Conservation (phyloP, 352 stramenopile genomes). For the Bremia lactucae region DNA sequence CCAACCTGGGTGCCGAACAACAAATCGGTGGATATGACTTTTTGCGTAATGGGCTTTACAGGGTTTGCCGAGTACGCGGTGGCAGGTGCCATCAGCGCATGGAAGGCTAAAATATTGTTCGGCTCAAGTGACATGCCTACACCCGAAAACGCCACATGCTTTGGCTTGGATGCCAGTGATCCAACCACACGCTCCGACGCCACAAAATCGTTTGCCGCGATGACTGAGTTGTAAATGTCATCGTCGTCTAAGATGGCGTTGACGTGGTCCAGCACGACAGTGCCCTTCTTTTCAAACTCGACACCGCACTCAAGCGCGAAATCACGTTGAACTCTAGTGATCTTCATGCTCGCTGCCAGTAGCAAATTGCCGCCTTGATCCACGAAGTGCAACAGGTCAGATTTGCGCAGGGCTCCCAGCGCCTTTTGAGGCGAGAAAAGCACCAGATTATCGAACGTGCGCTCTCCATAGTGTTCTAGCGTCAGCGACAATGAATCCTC, state of each 20-base stretch:
- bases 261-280: constrained; percentile 83
- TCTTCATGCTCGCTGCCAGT: constrained; percentile 48
- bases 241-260: constrained; percentile 35
- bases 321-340: constrained; percentile 75
- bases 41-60: constrained; percentile 57
- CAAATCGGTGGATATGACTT: constrained; percentile 49
- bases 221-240: constrained; percentile 73
- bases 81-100: constrained; percentile 58
- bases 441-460: constrained; percentile 84
- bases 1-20: constrained; percentile 69
- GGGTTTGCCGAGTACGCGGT: constrained; percentile 79
- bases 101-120: constrained; percentile 77
- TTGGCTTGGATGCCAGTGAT: constrained; percentile 37
- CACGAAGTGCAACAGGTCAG: constrained; percentile 75
- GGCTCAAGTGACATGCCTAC: constrained; percentile 76
- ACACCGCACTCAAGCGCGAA: constrained; percentile 84
- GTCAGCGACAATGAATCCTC: constrained; percentile 33
- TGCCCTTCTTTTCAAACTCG: constrained; percentile 83
- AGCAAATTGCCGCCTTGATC: constrained; percentile 81
- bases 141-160: constrained; percentile 65
- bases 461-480: constrained; percentile 80
- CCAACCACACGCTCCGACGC: constrained; percentile 56
- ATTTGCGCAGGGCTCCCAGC: constrained; percentile 51
- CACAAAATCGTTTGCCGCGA: constrained; percentile 62
- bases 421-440: constrained; percentile 82